phyloP scores from a whole-genome alignment of 208 protist genomes.

The Trypanosoma melophagium region DNA sequence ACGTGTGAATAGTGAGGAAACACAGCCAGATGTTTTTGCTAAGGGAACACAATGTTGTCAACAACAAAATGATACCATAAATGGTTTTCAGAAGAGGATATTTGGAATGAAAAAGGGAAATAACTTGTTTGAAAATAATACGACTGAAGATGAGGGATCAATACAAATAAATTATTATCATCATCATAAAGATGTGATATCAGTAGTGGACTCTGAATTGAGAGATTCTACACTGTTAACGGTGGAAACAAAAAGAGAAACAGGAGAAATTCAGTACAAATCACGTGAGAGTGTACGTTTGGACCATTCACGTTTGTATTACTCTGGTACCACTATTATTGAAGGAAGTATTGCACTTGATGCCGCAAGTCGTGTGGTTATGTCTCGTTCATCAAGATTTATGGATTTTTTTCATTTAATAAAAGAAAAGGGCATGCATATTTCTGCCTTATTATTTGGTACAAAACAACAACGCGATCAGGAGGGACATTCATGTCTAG shows the following conservation, averaged over 20 bases:
- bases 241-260: neutral
- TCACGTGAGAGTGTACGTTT: conserved; percentile 3
- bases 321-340: conserved; percentile 8
- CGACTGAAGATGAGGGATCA: no score
- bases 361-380: conserved; percentile 9
- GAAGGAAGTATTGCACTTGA: conserved; percentile 19
- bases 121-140: no score
- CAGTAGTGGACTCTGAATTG: no score
- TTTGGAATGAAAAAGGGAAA: no score
- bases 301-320: conserved; percentile 17
- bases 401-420: neutral
- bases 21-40: neutral
- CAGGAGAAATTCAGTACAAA: neutral
- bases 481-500: no score
- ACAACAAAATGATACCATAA: neutral
- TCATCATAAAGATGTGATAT: no score
- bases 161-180: no score
- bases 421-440: neutral
- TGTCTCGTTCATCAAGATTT: neutral
- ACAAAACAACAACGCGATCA: no score
- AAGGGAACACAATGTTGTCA: neutral
- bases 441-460: neutral
- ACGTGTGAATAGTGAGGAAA: conserved; percentile 8
- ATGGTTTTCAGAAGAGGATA: no score
- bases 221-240: no score